phyloP scores from a whole-genome alignment of 768 basidiomycete genomes.

The Exidia glandulosa region DNA sequence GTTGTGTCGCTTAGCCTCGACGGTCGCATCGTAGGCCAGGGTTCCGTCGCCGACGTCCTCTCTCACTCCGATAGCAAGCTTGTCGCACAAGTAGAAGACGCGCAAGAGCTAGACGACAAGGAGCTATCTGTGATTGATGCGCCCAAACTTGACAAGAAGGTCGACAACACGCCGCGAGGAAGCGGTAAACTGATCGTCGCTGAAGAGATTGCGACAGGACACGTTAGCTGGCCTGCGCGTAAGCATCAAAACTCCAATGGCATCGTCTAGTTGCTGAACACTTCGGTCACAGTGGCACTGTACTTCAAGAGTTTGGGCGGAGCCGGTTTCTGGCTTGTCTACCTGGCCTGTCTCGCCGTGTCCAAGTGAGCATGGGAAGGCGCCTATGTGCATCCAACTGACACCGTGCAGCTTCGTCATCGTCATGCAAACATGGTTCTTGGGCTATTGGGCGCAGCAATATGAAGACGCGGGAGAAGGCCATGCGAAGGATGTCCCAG shows the following conservation, averaged over 20 bases:
- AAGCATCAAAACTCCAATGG: background rate
- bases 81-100: slow-evolving; percentile 16
- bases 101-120: slow-evolving; percentile 18
- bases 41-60: slow-evolving; percentile 33
- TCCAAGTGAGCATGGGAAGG: background rate
- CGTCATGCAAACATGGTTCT: slow-evolving; percentile 1
- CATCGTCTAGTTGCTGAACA: background rate
- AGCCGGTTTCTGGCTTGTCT: slow-evolving; percentile 6
- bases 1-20: slow-evolving; percentile 45
- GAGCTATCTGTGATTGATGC: slow-evolving; percentile 16
- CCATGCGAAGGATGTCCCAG: slow-evolving; percentile 4
- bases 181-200: slow-evolving; percentile 16
- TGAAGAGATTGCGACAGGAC: slow-evolving; percentile 13
- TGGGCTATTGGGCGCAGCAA: slow-evolving; percentile 2
- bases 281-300: slow-evolving; percentile 21
- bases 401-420: slow-evolving; percentile 3
- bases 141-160: slow-evolving; percentile 5
- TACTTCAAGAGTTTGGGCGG: slow-evolving; percentile 20
- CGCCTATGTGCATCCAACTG: slow-evolving; percentile 1
- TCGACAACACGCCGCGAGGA: background rate
- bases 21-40: slow-evolving; percentile 40
- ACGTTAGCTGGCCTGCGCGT: slow-evolving; percentile 9
- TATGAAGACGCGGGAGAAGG: background rate
- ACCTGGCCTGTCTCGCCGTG: slow-evolving; percentile 4
- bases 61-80: slow-evolving; percentile 28